A percentile compares a stretch with the other conserved stretches of the same genome.
Evolutionary conservation across 805 yeast species (phyloP).

Genomic region (Wickerhamiella occidentalis): DNA sequence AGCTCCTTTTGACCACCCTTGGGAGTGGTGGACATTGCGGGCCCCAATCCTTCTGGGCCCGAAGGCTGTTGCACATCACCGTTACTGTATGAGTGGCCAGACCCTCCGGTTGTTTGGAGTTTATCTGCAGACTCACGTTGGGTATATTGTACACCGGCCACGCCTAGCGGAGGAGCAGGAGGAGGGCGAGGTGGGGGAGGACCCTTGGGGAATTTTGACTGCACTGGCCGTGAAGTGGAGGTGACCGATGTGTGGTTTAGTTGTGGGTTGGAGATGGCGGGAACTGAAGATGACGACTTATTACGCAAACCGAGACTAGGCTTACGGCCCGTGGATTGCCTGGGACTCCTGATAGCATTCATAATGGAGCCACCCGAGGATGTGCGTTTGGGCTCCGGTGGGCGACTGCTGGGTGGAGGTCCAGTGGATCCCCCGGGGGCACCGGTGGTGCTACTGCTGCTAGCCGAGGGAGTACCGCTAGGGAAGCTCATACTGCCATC

Average conservation of each 20-base stretch:
- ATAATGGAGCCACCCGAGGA: conserved; percentile 7
- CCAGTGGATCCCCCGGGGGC: neutral
- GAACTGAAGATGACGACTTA: neutral
- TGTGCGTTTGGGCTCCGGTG: conserved; percentile 8
- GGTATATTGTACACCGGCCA: conserved; percentile 21
- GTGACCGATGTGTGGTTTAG: neutral
- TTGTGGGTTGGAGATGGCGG: conserved; percentile 1
- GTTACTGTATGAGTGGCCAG: neutral
- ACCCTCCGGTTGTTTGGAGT: neutral
- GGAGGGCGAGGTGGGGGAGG: conserved; percentile 32
- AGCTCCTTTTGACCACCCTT: conserved; percentile 10
- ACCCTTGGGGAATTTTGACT: conserved; percentile 18
- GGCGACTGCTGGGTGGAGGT: neutral
- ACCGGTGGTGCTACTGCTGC: neutral
- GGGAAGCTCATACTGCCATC: neutral
- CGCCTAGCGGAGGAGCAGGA: conserved; percentile 35
- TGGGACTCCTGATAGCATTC: conserved; percentile 9
- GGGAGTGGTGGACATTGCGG: conserved; percentile 19
- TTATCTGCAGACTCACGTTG: neutral
- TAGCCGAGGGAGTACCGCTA: neutral
- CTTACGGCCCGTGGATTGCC: conserved; percentile 8
- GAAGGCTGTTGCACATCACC: neutral
- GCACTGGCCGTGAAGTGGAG: conserved; percentile 10
- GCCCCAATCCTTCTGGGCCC: conserved; percentile 5
- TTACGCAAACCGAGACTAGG: conserved; percentile 10